Evolutionary conservation across 1,284 basidiomycete genomes (phyloP), one percentile per base, ranked within the genome.

Genomic region (Puccinia novopanici): DNA sequence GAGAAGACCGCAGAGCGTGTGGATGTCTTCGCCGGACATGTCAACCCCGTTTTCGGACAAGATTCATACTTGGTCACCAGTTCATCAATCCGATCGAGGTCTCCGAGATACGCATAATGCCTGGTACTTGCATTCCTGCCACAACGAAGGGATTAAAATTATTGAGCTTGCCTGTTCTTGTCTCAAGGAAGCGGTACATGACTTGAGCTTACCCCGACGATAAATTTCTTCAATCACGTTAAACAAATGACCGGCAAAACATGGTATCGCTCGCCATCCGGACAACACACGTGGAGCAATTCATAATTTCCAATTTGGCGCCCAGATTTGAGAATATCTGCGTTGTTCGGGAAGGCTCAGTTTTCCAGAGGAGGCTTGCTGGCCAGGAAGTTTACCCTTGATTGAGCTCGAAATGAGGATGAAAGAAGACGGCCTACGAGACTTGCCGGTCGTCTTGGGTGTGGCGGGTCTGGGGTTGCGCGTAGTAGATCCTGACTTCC

Each of bases 171-270:
- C 42, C 17, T 34, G 1, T 34, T 34, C 34, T 34, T 34, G 34
- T 34, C 34, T 34, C 34, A 34, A 34, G 34, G 34, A 34, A 34
- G 34, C 34, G 34, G 34, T 34, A 34, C 34, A 40, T 27, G 45
- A 30, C 15, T 15, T 34, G 27, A 54, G 37, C 59, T 50, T 40
- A 75, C 74, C 74, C 65, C 74, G 22, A 19, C 74, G 59, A 52
- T 75, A 75, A 12, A 75, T 75, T 37, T 75, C 74, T 75, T 75
- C 74, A 34, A 75, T 75, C 45, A 75, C 74, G 27, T 30, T 48
- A 75, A 75, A 10, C 59, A 55, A n/a, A 75, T 48, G 34, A 65
- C 37, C 15, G 74, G 74, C 27, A 75, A 65, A 52, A 75, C 74
- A 45, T 75, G 74, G 15, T 63, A 52, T n/a, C 74, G 57, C 6